A percentile compares a stretch with the other conserved stretches of the same genome.
Conservation (phyloP, 306 rosid genomes). For the Carpinus fangiana region DNA sequence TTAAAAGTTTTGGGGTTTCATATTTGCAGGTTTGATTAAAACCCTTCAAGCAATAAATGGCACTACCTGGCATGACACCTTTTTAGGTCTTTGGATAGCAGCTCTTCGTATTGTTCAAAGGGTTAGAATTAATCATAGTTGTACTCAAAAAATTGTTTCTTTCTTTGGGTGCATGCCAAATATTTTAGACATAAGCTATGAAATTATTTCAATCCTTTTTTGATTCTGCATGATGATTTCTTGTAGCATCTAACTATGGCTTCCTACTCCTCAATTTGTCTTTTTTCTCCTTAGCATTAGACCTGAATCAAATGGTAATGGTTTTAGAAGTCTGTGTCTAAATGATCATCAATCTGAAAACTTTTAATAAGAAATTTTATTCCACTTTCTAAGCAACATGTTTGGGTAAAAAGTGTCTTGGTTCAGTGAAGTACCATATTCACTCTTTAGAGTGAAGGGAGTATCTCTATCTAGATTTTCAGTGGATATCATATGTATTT, state of each 20-base stretch:
- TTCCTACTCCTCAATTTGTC: background rate
- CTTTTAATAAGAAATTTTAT: background rate
- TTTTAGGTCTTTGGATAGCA: conserved; percentile 92
- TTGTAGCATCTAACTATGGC: background rate
- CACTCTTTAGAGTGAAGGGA: background rate
- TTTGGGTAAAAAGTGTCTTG: background rate
- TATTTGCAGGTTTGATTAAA: conserved; percentile 71
- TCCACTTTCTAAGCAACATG: background rate
- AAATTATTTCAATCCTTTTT: no score
- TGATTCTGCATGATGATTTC: background rate
- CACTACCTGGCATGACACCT: conserved; percentile 92
- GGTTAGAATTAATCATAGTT: conserved; percentile 52
- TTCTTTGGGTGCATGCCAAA: conserved; percentile 9
- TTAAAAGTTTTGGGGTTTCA: conserved; percentile 22
- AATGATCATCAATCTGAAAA: background rate
- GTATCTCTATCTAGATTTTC: background rate
- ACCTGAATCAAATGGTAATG: background rate
- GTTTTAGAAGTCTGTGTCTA: background rate
- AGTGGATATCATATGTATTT: background rate
- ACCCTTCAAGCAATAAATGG: conserved; percentile 93
- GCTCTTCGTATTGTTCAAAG: conserved; percentile 93
- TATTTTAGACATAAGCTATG: background rate
- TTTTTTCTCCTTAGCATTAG: background rate
- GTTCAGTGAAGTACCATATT: conserved; percentile 1
- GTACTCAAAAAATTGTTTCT: background rate